Percentiles rank a stretch among this genome's conserved stretches.
phyloP scores from a whole-genome alignment of 805 yeast genomes.

The Kockiozyma suomiensis region DNA sequence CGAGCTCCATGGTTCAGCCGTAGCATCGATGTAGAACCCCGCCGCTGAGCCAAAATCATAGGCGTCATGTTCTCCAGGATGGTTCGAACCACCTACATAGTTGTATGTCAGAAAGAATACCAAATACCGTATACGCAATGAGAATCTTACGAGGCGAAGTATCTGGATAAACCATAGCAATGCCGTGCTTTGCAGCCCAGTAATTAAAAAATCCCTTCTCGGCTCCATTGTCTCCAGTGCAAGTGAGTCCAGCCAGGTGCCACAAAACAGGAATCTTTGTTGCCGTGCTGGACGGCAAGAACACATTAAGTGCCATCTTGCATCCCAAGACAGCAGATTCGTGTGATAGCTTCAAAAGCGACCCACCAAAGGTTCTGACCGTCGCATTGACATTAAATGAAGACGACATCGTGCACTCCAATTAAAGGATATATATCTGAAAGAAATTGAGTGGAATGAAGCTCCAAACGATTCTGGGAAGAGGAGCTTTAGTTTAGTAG shows the following conservation, averaged over 20 bases:
- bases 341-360: constrained; percentile 73
- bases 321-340: constrained; percentile 66
- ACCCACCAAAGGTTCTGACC: constrained; percentile 72
- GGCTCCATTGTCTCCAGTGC: constrained; percentile 89
- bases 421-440: not conserved
- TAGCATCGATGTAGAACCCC: constrained; percentile 89
- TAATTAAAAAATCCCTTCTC: constrained; percentile 90
- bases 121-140: not conserved
- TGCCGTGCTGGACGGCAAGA: constrained; percentile 56
- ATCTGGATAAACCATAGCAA: constrained; percentile 91
- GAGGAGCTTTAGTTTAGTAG: not conserved
- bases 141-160: constrained; percentile 75
- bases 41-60: constrained; percentile 97
- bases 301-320: constrained; percentile 81
- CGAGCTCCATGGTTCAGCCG: constrained; percentile 65
- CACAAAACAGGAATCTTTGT: constrained; percentile 67
- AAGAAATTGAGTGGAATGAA: not conserved
- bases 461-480: not conserved
- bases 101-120: not conserved
- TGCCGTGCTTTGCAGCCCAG: constrained; percentile 77
- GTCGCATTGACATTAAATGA: constrained; percentile 56
- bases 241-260: constrained; percentile 86
- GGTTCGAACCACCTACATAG: constrained; percentile 55
- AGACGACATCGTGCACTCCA: not conserved
- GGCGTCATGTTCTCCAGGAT: constrained; percentile 76